A percentile compares a stretch with the other conserved stretches of the same genome.
These are phyloP conservation scores for Hura crepitans DNA, from an alignment of 441 rosid species.

Conservation along the genomic window DNA sequence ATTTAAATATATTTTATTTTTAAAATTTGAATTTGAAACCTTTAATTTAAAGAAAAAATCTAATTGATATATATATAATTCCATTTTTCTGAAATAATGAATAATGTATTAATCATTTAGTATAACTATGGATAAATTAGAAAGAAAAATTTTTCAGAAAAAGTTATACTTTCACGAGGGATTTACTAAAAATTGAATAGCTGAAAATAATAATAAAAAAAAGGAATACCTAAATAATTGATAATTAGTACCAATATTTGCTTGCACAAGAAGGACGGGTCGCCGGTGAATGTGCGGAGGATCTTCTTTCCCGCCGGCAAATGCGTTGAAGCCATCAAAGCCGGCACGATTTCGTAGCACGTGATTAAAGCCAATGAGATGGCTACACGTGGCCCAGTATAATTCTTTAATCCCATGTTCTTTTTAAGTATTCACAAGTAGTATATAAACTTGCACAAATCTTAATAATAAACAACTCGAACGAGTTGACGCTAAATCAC, in stretches of 20 bases:
- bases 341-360: conserved; percentile 1
- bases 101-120: no score
- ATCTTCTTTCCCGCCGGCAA: conserved; percentile 44
- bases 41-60: no score
- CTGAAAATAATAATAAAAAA: no score
- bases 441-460: background rate
- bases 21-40: no score
- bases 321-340: conserved; percentile 15
- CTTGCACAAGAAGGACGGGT: conserved; percentile 28
- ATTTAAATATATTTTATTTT: no score
- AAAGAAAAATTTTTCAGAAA: no score
- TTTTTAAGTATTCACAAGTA: background rate
- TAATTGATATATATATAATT: no score
- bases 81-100: no score
- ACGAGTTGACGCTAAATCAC: background rate
- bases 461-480: background rate
- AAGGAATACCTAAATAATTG: no score
- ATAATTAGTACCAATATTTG: conserved; percentile 7
- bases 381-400: background rate
- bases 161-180: no score
- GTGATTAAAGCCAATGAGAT: background rate
- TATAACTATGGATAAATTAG: no score
- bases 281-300: conserved; percentile 34
- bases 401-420: background rate
- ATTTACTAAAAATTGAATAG: no score